Base-by-base conservation (phyloP, 257 asterid species). In the Nicotiana paniculata region DNA sequence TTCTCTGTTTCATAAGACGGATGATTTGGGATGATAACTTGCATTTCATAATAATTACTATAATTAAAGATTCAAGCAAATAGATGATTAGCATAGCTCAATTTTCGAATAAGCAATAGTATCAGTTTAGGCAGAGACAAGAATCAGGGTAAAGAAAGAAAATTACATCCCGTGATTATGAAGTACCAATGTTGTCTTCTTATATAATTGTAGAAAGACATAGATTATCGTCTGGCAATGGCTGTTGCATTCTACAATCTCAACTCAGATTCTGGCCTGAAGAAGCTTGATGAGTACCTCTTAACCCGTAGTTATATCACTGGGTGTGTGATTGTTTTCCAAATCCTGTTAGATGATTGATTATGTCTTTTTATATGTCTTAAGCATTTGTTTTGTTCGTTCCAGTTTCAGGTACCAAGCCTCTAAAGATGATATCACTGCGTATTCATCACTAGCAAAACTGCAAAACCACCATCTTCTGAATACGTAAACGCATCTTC, bases 241-340 rank as follows among this genome's bases (percentile, higher is more conserved):
- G 98, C 90, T 9, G 92, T 89, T 74, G 64, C 91, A 74, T 90
- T 91, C 64, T 13, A 55, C 88, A 88, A 90, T 77, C 88, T 92
- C 62, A 79, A 83, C 33, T 90, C 92, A 1, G 89, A 81, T 2
- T 83, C 96, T 78, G 98, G 98, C 54, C 91, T 93, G 83, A 91
- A 93, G 94, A 94, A 93, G 89, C 95, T 96, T 62, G 97, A 96
- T 80, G 97, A 91, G n/a, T 92, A 88, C 89, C 97, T 93, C 53
- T 80, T 96, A 72, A 85, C 92, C n/a, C 93, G 96, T 80, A 96
- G 99, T 87, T 96, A 93, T 85, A 91, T 95, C 35, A 65, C 96
- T 46, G 99, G 98, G 99, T 95, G 32, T 83, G 91, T 87, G 17
- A 26, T 61, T 8, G 81, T 24, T 13, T 0, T 77, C 16, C 5